Evolutionary conservation across 805 yeast genomes (phyloP), one percentile per base, ranked within the genome.

Genomic region (Wickerhamiella vanderwaltii): DNA sequence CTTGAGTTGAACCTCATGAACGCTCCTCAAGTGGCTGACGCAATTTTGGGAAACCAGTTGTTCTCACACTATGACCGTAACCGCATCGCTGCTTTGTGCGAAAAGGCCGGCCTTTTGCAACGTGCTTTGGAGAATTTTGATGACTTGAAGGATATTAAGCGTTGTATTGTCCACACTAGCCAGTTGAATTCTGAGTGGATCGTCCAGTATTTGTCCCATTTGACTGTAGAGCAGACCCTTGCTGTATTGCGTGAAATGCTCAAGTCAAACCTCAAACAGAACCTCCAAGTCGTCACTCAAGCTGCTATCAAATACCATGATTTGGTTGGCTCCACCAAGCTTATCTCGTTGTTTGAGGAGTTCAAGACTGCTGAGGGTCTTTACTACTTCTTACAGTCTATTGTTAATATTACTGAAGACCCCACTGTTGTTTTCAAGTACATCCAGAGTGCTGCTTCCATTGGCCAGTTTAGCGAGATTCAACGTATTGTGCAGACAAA

Each of bases 11-110:
- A 91, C 62, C 69, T 91, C 59, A 62, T 84, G 58, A 93, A 87
- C 60, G 98, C 98, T 13, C 99, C 99, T 39, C 98, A 91, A 70
- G 99, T 91, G 44, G 99, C 98, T 32, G 98, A 91, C 64, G 99
- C 99, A 16, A 91, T 91, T 51, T 71, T 91, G 55, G 95, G 96
- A 46, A 91, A 88, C 63, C 77, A 79, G 46, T 88, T 91, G 84
- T 91, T 93, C 67, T 76, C 87, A 51, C 95, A 87, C 59, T 91
- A 84, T 62, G 98, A 91, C 62, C 81, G 84, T 54, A 86, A 93
- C 53, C 79, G 93, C 28, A 79, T 91, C 58, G 98, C 97, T 17
- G 72, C 77, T 45, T 71, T 93, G 51, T 77, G 95, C 62, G 99
- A 91, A 65, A 85, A 85, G 64, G 88, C 95, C n/a, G 97, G 96